These are phyloP conservation scores for Blastobotrys terrestris DNA, from an alignment of 805 yeast genomes.

Conservation along the genomic window DNA sequence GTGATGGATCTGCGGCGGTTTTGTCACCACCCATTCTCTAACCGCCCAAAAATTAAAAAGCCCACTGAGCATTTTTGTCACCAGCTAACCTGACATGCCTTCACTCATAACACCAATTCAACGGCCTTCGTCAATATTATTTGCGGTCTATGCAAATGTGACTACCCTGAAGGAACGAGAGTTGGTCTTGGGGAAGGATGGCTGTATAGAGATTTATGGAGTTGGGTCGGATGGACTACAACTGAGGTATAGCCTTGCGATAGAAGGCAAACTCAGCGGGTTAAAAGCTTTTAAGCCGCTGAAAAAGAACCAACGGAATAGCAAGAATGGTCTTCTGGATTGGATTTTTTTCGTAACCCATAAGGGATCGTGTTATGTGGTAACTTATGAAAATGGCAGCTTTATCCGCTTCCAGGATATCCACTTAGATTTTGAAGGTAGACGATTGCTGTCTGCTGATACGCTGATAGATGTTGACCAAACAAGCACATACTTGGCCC, in stretches of 20 bases:
- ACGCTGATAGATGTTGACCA: neutral
- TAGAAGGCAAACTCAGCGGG: neutral
- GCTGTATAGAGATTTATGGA: neutral
- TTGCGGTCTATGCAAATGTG: neutral
- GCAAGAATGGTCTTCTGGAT: neutral
- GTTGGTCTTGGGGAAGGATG: constrained; percentile 1
- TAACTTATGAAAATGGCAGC: neutral
- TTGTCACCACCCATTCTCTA: too few relatives aligned
- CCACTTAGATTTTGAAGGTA: neutral
- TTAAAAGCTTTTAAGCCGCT: neutral
- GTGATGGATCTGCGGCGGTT: too few relatives aligned
- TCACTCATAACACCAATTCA: neutral
- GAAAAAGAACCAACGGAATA: neutral
- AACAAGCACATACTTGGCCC: neutral
- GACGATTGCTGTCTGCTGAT: neutral
- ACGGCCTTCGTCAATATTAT: constrained; percentile 6
- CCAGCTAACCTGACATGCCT: too few relatives aligned
- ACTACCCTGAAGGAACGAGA: neutral
- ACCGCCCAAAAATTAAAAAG: too few relatives aligned
- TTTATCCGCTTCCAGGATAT: neutral
- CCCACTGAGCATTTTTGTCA: too few relatives aligned
- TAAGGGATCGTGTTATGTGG: neutral
- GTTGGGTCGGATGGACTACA: neutral
- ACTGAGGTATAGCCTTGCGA: neutral
- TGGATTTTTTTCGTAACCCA: neutral